Evolutionary conservation across 1,139 yeast species (phyloP), one percentile per base, ranked within the genome.

Genomic region (Nakaseomyces sp.): DNA sequence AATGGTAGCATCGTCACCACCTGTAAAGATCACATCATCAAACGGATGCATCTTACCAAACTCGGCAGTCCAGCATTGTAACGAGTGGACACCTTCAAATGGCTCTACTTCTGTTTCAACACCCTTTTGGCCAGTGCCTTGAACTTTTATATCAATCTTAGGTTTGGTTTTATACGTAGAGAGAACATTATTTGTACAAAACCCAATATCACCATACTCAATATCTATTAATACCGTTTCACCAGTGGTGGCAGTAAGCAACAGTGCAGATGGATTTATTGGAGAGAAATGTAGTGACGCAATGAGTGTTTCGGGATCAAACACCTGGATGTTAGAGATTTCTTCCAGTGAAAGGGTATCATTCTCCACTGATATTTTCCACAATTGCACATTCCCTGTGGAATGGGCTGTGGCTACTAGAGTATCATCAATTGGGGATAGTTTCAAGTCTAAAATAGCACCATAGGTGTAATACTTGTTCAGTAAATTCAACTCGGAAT

Each of bases 51-150:
- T 53, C 44, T 73, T 73, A 1, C 91, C 91, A 67, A 81, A 83
- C 1, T 77, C 75, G 3, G 87, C 86, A 4, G 85, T 85, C 98
- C 98, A 89, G 47, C 95, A 87, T 63, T 89, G 96, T 29, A 87
- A 64, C 2, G 73, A 71, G 60, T 89, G 97, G 1, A 60, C 43
- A 5, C 43, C 42, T 6, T 41, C 16, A 22, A 57, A 50, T 10
- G 17, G 8, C 9, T 43, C 47, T n/a, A 46, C 46, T 2, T 44
- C 37, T 4, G 40, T 33, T 10, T 48, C 48, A 1, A 49, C 29
- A 5, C 45, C 52, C 9, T 33, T 37, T 10, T 44, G 45, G 3
- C 41, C 28, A 6, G 33, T 37, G 4, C 53, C 58, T 48, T 58
- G 63, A 7, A 60, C 61, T 2, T 46, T 42, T 3, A 46, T 28